Conservation (phyloP, 2,329 filamentous ascomycete genomes). For the Colletotrichum simmondsii region DNA sequence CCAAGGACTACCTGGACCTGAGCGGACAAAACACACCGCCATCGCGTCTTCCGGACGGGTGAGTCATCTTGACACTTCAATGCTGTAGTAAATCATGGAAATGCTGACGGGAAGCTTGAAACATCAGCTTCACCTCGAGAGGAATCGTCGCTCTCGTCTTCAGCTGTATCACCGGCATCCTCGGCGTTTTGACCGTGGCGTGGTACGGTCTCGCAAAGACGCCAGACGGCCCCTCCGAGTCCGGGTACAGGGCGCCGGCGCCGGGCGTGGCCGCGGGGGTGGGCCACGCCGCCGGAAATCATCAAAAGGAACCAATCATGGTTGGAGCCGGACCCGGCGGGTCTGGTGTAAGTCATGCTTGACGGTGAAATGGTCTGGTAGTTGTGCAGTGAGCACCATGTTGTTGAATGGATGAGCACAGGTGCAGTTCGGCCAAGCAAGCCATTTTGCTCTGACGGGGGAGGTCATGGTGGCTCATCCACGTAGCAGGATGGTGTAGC, state of each 20-base stretch:
- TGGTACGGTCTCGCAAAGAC: constrained; percentile 69
- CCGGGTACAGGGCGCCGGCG: neutral
- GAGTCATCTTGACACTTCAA: constrained; percentile 39
- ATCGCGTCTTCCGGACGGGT: constrained; percentile 70
- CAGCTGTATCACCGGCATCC: constrained; percentile 73
- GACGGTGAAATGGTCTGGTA: neutral
- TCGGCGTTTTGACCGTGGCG: constrained; percentile 74
- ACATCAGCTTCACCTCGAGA: constrained; percentile 69
- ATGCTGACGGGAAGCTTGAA: neutral
- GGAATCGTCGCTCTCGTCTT: constrained; percentile 82
- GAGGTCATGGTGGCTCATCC: neutral
- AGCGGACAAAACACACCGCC: constrained; percentile 68
- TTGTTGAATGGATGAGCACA: neutral
- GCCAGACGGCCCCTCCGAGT: neutral
- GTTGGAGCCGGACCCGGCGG: constrained; percentile 5
- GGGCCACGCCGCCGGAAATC: neutral
- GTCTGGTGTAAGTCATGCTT: neutral
- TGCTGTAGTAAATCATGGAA: neutral
- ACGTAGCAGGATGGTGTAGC: neutral
- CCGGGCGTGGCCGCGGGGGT: neutral
- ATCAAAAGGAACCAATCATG: constrained; percentile 10
- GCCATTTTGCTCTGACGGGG: too few species aligned
- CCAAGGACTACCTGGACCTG: constrained; percentile 70
- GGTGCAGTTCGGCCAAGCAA: neutral
- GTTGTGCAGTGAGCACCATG: too few species aligned